phyloP scores from a whole-genome alignment of 169 alveolate genomes.

The Eimeria zaria region DNA sequence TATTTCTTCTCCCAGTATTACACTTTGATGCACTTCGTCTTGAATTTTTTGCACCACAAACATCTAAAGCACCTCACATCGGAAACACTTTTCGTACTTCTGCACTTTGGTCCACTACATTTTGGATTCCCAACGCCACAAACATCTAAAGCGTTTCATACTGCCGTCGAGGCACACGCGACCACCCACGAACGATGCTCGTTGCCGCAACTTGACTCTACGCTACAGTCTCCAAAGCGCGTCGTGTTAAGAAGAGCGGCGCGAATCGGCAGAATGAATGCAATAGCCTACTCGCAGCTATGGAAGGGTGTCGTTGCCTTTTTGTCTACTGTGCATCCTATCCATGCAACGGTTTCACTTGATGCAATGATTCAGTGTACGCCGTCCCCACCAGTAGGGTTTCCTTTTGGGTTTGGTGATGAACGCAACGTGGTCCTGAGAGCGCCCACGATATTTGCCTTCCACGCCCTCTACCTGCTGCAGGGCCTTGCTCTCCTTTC shows the following conservation, averaged over 20 bases:
- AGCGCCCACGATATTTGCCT: neutral
- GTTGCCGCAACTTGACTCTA: neutral
- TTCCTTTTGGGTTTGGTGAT: neutral
- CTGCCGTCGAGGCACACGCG: neutral
- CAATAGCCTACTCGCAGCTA: too few species aligned
- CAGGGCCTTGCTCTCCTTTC: neutral
- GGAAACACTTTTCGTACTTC: too few species aligned
- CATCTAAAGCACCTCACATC: too few species aligned
- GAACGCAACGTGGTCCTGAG: neutral
- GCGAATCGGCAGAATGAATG: neutral
- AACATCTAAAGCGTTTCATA: neutral
- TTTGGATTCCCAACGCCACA: neutral
- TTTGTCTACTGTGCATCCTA: neutral
- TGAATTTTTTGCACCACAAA: too few species aligned
- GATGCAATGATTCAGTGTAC: neutral
- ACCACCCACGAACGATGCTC: neutral
- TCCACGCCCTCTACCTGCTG: neutral
- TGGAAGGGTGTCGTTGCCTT: neutral
- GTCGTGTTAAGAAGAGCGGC: neutral
- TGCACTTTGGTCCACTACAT: neutral
- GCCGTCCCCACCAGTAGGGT: neutral
- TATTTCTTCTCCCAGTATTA: too few species aligned
- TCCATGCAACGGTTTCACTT: neutral
- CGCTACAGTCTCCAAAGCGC: neutral
- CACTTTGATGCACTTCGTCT: too few species aligned